Evolutionary conservation across 176 grass and related monocot species (phyloP), one percentile per base, ranked within the genome.

Genomic region (Guadua angustifolia): DNA sequence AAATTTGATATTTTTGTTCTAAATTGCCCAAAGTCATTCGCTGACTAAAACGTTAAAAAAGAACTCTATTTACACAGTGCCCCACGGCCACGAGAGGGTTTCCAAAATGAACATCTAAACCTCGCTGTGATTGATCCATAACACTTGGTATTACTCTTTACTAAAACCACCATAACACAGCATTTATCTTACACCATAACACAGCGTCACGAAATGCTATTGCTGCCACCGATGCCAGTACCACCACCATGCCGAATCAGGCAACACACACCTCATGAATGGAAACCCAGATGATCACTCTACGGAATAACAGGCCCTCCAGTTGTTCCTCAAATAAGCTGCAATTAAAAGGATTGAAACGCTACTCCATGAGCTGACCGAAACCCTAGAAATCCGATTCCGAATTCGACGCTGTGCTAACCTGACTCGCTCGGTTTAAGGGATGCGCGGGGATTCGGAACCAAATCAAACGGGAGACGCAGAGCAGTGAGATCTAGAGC

Each of bases 381-480:
- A 47, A 88, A 84, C 68, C 87, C 87, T 60, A 88, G 21, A n/a
- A 74, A 74, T 7, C 50, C 0, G 66, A 57, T 19, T 44, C 15
- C 44, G 46, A 25, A 56, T 24, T 1, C 66, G 24, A 46, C 5
- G 13, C 36, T 3, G 0, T 1, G 11, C 57, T 12, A 32, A 74
- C 21, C 39, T 39, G 45, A 8, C 7, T 29, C 42, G 0, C 2
- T 2, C 19, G 62, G 32, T 8, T 5, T 26, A 14, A 36, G 6
- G 5, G 52, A 24, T 0, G 39, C 18, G 18, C 36, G 26, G 53
- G 17, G 7, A 69, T 22, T 1, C 61, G 1, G 57, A 65, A 33
- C 0, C 11, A 7, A 49, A 21, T 35, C 7, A 40, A 18, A 62
- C 17, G 24, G 63, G 25, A 10, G 10, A 21, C 19, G 9, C 3